Evolutionary conservation across 2,329 filamentous ascomycete genomes (phyloP).

Genomic region (Colletotrichum sp.): DNA sequence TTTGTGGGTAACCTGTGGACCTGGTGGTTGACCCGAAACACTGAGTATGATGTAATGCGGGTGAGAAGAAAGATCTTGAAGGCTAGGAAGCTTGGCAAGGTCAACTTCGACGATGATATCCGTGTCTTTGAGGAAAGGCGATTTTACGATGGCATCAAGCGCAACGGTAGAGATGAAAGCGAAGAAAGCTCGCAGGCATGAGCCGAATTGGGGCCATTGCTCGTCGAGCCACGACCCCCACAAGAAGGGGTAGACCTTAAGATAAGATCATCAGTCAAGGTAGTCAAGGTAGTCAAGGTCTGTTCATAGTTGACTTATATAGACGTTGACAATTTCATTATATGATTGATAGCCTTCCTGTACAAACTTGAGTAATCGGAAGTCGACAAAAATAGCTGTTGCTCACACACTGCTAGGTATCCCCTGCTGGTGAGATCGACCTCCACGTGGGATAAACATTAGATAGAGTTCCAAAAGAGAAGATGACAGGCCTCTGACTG

Average conservation of each 20-base stretch:
- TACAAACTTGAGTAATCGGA: not conserved
- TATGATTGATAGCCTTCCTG: not conserved
- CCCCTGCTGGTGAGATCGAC: not conserved
- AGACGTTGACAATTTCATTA: not conserved
- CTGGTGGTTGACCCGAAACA: constrained; percentile 29
- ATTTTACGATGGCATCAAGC: not conserved
- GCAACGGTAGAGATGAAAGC: not conserved
- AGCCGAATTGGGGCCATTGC: not conserved
- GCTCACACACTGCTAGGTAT: not conserved
- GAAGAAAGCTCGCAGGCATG: not conserved
- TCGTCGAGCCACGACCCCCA: not conserved
- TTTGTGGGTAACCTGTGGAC: constrained; percentile 28
- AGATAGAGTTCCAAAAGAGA: not conserved
- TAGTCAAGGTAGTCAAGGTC: not conserved
- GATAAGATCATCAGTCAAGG: not conserved
- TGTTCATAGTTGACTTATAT: not conserved
- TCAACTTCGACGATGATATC: constrained; percentile 7
- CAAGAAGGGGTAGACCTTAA: not conserved
- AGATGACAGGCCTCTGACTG: not conserved
- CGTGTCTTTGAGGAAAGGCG: constrained; percentile 1
- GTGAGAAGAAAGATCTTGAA: constrained; percentile 22
- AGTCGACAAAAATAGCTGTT: not conserved
- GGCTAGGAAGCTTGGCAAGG: constrained; percentile 18
- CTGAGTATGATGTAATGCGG: constrained; percentile 28
- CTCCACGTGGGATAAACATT: not conserved